phyloP scores from a whole-genome alignment of 1,139 yeast genomes.

The Trichomonascaceae sp. region DNA sequence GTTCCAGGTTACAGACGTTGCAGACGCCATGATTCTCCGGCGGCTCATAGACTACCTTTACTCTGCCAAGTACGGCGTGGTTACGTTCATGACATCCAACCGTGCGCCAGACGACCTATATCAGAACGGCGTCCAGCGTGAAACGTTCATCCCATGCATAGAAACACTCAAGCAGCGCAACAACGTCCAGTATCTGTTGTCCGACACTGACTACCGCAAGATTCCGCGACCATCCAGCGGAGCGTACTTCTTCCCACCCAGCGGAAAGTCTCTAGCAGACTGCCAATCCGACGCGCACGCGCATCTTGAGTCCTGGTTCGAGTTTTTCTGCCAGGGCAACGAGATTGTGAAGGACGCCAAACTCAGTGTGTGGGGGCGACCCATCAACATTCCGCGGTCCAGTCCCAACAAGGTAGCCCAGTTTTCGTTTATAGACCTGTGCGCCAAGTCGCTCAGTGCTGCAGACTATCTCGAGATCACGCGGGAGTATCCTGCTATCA shows the following conservation, averaged over 20 bases:
- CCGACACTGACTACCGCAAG: slow-evolving; percentile 89
- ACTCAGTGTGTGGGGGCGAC: slow-evolving; percentile 78
- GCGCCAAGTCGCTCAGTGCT: slow-evolving; percentile 85
- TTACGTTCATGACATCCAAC: slow-evolving; percentile 85
- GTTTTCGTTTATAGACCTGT: slow-evolving; percentile 71
- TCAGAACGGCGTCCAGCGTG: slow-evolving; percentile 85
- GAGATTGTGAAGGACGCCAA: slow-evolving; percentile 28
- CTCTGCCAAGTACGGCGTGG: slow-evolving; percentile 62
- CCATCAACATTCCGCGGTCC: slow-evolving; percentile 58
- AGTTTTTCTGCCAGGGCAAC: slow-evolving; percentile 51
- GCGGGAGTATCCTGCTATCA: slow-evolving; percentile 58
- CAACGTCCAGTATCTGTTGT: slow-evolving; percentile 65
- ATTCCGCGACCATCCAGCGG: slow-evolving; percentile 72
- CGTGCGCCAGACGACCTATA: slow-evolving; percentile 91
- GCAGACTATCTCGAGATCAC: slow-evolving; percentile 88
- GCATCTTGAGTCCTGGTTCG: slow-evolving; percentile 73
- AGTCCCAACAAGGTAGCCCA: slow-evolving; percentile 78
- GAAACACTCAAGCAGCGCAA: slow-evolving; percentile 61
- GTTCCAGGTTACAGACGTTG: slow-evolving; percentile 86
- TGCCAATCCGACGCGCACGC: slow-evolving; percentile 31
- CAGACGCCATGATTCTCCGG: slow-evolving; percentile 92
- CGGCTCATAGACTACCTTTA: slow-evolving; percentile 50
- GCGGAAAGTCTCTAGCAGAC: slow-evolving; percentile 24
- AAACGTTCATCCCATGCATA: slow-evolving; percentile 84
- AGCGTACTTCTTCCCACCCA: slow-evolving; percentile 60